Conservation (phyloP, 2,329 filamentous ascomycete genomes). For the Venturia pyrina region DNA sequence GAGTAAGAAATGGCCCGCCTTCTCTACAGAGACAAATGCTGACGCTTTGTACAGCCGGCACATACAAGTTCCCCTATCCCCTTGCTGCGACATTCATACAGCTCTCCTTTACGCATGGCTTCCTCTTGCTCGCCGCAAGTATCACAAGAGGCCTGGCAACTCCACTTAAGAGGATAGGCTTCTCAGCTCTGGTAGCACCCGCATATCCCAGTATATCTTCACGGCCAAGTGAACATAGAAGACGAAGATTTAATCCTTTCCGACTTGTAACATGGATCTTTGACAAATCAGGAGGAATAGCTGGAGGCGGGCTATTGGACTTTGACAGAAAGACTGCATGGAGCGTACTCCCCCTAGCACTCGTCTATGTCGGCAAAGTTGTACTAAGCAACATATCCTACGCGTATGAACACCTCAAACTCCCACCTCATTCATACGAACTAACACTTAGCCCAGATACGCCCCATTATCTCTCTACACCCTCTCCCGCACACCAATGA, state of each 20-base stretch:
- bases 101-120: slow-evolving; percentile 39
- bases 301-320: slow-evolving; percentile 44
- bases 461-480: slow-evolving; percentile 43
- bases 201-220: slow-evolving; percentile 24
- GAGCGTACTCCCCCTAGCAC: slow-evolving; percentile 38
- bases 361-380: slow-evolving; percentile 41
- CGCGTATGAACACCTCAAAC: slow-evolving; percentile 27
- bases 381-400: slow-evolving; percentile 45
- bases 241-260: slow-evolving; percentile 19
- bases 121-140: slow-evolving; percentile 37
- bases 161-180: slow-evolving; percentile 31
- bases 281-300: slow-evolving; percentile 37
- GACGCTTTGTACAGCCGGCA: slow-evolving; percentile 27
- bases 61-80: slow-evolving; percentile 43
- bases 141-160: slow-evolving; percentile 36
- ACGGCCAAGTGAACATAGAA: slow-evolving; percentile 20
- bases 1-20: slow-evolving; percentile 23
- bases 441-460: slow-evolving; percentile 28
- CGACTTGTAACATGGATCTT: slow-evolving; percentile 18
- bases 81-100: slow-evolving; percentile 41
- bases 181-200: slow-evolving; percentile 36
- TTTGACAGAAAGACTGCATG: slow-evolving; percentile 39
- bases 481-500: slow-evolving; percentile 40
- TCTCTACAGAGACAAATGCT: slow-evolving; percentile 18
- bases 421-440: slow-evolving; percentile 6